Percentiles rank a stretch among this genome's conserved stretches.
phyloP scores from a whole-genome alignment of 441 rosid species.

The Capsella rubella region DNA sequence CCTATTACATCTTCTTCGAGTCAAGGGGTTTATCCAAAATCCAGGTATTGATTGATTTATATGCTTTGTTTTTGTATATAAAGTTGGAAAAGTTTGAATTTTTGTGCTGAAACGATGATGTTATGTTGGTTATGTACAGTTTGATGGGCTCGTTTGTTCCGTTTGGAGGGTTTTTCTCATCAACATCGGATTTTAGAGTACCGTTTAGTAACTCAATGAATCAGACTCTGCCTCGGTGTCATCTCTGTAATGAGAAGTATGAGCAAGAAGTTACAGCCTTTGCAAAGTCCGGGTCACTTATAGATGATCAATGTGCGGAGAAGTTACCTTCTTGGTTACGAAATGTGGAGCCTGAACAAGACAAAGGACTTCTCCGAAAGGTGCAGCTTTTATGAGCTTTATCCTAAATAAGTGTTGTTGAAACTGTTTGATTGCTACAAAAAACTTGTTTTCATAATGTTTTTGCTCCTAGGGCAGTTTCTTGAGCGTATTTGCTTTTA shows the following conservation, averaged over 20 bases:
- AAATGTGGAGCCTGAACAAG: constrained; percentile 53
- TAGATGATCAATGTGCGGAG: constrained; percentile 57
- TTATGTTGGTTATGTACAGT: constrained; percentile 56
- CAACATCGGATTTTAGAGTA: constrained; percentile 58
- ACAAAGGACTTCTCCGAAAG: constrained; percentile 50
- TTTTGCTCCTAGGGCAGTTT: constrained; percentile 1
- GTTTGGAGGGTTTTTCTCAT: constrained; percentile 84
- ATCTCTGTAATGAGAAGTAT: constrained; percentile 63
- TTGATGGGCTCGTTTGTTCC: constrained; percentile 94
- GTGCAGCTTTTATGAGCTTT: constrained; percentile 44
- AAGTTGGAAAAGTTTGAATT: not conserved
- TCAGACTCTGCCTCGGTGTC: constrained; percentile 52
- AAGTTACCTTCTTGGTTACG: constrained; percentile 70
- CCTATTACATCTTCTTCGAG: constrained; percentile 64
- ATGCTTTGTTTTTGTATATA: not conserved
- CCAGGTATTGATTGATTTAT: constrained; percentile 53
- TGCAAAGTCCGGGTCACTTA: constrained; percentile 49
- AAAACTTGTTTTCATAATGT: not conserved
- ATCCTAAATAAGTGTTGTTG: no score
- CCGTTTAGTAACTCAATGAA: constrained; percentile 44
- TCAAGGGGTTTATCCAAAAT: constrained; percentile 58
- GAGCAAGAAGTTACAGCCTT: constrained; percentile 65
- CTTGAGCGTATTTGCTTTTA: constrained; percentile 47
- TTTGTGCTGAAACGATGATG: constrained; percentile 33
- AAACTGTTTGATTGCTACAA: no score